phyloP scores from a whole-genome alignment of 2,329 filamentous ascomycete species.

The Colletotrichum nymphaeae region DNA sequence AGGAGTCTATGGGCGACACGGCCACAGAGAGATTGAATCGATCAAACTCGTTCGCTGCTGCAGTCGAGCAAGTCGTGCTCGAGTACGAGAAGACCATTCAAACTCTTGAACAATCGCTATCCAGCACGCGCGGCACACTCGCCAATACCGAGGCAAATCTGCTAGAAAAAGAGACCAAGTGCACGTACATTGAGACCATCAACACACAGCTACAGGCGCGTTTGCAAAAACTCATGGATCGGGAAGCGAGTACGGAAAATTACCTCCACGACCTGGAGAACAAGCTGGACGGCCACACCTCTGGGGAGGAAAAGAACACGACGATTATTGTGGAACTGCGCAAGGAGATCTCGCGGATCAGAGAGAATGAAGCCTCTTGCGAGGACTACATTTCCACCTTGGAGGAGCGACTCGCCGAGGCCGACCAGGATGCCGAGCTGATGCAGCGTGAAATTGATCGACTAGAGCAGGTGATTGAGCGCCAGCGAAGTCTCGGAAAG shows the following conservation, averaged over 20 bases:
- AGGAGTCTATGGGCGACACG: constrained; percentile 77
- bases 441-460: constrained; percentile 98
- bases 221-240: constrained; percentile 92
- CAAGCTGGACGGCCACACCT: constrained; percentile 89
- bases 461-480: constrained; percentile 93
- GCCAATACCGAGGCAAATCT: constrained; percentile 87
- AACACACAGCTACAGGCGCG: constrained; percentile 89
- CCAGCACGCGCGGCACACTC: constrained; percentile 85
- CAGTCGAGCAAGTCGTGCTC: constrained; percentile 93
- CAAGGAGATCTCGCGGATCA: constrained; percentile 87
- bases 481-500: constrained; percentile 93
- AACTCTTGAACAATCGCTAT: constrained; percentile 88
- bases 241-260: constrained; percentile 89
- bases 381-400: constrained; percentile 98
- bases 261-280: constrained; percentile 93
- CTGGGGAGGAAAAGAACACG: constrained; percentile 92
- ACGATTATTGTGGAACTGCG: constrained; percentile 87
- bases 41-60: constrained; percentile 95
- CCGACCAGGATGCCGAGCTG: constrained; percentile 93
- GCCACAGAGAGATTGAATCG: constrained; percentile 90
- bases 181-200: constrained; percentile 91
- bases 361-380: constrained; percentile 89
- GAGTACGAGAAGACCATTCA: constrained; percentile 99
- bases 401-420: constrained; percentile 93
- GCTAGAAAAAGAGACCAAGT: constrained; percentile 93